Conservation (phyloP, 2,329 filamentous ascomycete species). For the Colletotrichum falcatum region DNA sequence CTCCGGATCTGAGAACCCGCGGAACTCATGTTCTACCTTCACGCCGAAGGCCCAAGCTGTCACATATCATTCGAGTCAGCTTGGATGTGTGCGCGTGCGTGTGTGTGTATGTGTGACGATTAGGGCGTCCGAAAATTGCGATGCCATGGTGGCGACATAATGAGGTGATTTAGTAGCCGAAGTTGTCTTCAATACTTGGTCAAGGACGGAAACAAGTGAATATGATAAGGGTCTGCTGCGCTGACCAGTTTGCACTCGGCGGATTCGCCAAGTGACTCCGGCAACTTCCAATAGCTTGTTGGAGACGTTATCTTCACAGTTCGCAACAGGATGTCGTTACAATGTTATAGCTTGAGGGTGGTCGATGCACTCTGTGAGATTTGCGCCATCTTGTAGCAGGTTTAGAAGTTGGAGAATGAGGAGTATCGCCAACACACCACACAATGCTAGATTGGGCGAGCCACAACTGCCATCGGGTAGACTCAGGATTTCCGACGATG, state of each 20-base stretch:
- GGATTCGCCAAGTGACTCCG: too few relatives aligned
- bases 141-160: slow-evolving; percentile 6
- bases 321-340: too few relatives aligned
- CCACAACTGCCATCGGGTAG: slow-evolving; percentile 5
- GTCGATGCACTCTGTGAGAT: background rate
- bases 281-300: too few relatives aligned
- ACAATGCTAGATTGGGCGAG: slow-evolving; percentile 21
- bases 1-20: slow-evolving; percentile 14
- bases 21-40: background rate
- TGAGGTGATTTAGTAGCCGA: background rate
- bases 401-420: slow-evolving; percentile 13
- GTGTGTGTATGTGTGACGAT: background rate
- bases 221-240: background rate
- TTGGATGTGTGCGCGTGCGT: background rate
- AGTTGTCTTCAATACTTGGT: background rate
- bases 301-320: too few relatives aligned
- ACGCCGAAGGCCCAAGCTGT: background rate
- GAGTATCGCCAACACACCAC: slow-evolving; percentile 35
- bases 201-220: background rate
- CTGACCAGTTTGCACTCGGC: too few relatives aligned
- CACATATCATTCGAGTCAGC: slow-evolving; percentile 11
- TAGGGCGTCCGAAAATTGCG: background rate
- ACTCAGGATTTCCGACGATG: slow-evolving; percentile 31
- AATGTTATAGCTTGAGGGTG: background rate
- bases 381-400: background rate